phyloP scores from a whole-genome alignment of 768 basidiomycete species.

The Hypholoma fasciculare region DNA sequence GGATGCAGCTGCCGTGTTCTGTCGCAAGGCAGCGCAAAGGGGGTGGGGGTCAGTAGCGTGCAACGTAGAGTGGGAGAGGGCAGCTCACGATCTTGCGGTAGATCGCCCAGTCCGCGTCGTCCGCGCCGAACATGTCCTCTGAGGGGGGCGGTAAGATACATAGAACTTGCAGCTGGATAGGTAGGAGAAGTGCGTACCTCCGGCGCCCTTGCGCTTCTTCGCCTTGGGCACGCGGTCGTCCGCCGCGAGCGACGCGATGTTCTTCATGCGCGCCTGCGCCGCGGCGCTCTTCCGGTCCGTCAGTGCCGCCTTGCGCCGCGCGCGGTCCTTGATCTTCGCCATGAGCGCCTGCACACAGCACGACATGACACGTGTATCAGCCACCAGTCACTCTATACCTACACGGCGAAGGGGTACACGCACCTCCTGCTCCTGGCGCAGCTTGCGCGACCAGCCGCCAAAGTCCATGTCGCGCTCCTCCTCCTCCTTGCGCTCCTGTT shows the following conservation, averaged over 20 bases:
- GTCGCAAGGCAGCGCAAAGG: neutral
- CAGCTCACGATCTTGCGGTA: conserved; percentile 90
- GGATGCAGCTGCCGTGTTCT: conserved; percentile 73
- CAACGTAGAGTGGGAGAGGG: neutral
- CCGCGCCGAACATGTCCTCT: conserved; percentile 93
- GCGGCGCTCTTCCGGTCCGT: conserved; percentile 93
- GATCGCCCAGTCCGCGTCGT: conserved; percentile 97
- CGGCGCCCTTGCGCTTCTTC: conserved; percentile 81
- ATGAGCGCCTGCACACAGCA: conserved; percentile 60
- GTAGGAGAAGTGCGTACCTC: no score
- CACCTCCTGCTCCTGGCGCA: conserved; percentile 84
- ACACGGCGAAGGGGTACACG: neutral
- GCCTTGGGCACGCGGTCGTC: conserved; percentile 77
- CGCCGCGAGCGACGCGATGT: conserved; percentile 86
- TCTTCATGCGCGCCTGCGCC: conserved; percentile 95
- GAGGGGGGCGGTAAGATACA: no score
- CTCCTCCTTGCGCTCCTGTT: conserved; percentile 28
- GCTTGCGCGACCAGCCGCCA: conserved; percentile 68
- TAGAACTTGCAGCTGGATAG: no score
- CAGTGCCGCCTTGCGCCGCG: conserved; percentile 75
- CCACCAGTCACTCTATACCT: no score
- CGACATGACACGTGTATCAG: no score
- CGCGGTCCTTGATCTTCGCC: conserved; percentile 81
- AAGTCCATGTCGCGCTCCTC: conserved; percentile 76
- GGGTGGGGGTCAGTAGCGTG: no score